Percentiles rank a stretch among this genome's conserved stretches.
Conservation (phyloP, 352 stramenopile species). For the Phytophthora capsici region DNA sequence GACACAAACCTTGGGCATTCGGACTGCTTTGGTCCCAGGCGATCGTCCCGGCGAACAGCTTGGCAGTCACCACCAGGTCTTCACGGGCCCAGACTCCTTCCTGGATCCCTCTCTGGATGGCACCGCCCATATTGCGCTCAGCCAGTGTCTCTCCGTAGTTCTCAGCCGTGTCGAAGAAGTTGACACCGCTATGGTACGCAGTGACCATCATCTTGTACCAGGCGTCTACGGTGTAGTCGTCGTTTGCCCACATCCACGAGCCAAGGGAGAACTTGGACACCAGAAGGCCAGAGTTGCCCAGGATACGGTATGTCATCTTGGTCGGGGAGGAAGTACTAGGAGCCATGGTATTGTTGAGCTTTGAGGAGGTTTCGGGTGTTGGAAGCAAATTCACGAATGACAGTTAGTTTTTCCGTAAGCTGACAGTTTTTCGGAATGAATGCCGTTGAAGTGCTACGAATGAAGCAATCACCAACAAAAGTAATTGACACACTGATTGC, state of each 20-base stretch:
- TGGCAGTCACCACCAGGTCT: constrained; percentile 61
- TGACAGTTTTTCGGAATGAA: not conserved
- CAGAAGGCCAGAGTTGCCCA: constrained; percentile 6
- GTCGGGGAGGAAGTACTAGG: not conserved
- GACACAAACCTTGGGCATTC: constrained; percentile 5
- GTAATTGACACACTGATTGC: too few species aligned
- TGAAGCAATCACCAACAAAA: too few species aligned
- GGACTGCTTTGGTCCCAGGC: constrained; percentile 10
- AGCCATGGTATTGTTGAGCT: not conserved
- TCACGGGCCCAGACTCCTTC: constrained; percentile 29
- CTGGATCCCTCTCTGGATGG: constrained; percentile 49
- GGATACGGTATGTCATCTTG: constrained; percentile 15
- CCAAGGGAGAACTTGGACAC: constrained; percentile 10
- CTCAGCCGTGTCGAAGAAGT: constrained; percentile 53
- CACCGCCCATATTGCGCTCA: constrained; percentile 37
- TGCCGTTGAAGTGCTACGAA: not conserved
- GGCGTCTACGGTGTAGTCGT: constrained; percentile 13
- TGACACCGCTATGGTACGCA: constrained; percentile 41
- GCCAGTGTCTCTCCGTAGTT: constrained; percentile 23
- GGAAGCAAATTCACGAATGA: constrained; percentile 2
- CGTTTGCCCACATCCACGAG: constrained; percentile 16
- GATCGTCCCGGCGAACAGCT: constrained; percentile 49
- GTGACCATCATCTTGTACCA: constrained; percentile 29
- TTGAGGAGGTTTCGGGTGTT: not conserved
- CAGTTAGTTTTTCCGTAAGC: too few species aligned